A percentile compares a stretch with the other conserved stretches of the same genome.
Evolutionary conservation across 306 rosid genomes (phyloP).

Genomic region (Cucumis sativus): Cucumber_9930_V3 NC_026660.2:19505501-19506000

Average conservation of each 20-base stretch:
- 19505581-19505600: neutral
- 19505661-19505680: neutral
- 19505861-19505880: constrained; percentile 29
- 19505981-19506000: constrained; percentile 88
- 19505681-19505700: neutral
- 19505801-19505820: neutral
- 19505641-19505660: neutral
- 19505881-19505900: constrained; percentile 67
- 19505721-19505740: constrained; percentile 62
- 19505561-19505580: neutral
- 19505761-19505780: constrained; percentile 34
- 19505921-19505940: constrained; percentile 85
- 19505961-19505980: constrained; percentile 81
- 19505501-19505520: neutral
- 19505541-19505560: neutral
- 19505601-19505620: neutral
- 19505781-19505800: constrained; percentile 10
- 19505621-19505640: neutral
- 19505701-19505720: neutral
- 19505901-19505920: constrained; percentile 69
- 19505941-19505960: constrained; percentile 63
- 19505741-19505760: constrained; percentile 77
- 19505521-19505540: neutral
- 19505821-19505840: neutral
- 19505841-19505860: neutral